Conservation (phyloP, 495 filamentous ascomycete genomes). For the Diplogelasinospora grovesii region DNA sequence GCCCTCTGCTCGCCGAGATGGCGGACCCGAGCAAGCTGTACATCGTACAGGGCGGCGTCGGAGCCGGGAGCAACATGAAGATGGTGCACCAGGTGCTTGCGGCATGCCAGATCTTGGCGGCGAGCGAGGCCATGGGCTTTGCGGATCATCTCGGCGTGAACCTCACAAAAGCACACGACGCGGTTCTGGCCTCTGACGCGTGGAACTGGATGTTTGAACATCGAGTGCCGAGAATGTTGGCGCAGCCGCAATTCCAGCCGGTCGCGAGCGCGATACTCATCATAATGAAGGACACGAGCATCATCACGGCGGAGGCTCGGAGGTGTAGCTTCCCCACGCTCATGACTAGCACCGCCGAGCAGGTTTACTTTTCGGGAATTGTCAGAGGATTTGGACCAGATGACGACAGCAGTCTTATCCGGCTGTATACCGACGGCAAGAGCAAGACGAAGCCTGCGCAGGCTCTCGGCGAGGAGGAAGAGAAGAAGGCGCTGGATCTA, state of each 20-base stretch:
- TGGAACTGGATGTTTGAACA: constrained; percentile 83
- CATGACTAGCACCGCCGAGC: constrained; percentile 64
- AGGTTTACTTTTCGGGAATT: constrained; percentile 57
- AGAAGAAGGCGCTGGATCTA: constrained; percentile 39
- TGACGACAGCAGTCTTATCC: constrained; percentile 65
- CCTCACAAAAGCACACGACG: constrained; percentile 47
- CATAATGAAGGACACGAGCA: constrained; percentile 74
- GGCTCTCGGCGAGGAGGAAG: constrained; percentile 31
- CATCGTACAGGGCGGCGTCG: constrained; percentile 64
- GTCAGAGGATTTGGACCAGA: constrained; percentile 55
- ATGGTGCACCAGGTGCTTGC: constrained; percentile 81
- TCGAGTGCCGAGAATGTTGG: constrained; percentile 61
- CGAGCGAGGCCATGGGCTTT: constrained; percentile 68
- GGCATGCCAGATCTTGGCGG: constrained; percentile 65
- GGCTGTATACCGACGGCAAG: constrained; percentile 48
- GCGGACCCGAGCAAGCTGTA: constrained; percentile 58
- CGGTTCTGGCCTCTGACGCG: constrained; percentile 52
- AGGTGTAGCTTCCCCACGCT: constrained; percentile 57
- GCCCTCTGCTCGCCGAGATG: constrained; percentile 57
- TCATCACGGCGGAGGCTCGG: constrained; percentile 66
- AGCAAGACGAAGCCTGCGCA: constrained; percentile 31
- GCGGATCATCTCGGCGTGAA: constrained; percentile 63
- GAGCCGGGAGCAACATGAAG: constrained; percentile 80
- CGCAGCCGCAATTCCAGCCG: constrained; percentile 57
- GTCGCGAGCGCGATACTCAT: constrained; percentile 66